These are phyloP conservation scores for Diaporthe sp. DNA, from an alignment of 2,329 filamentous ascomycete genomes.

Conservation along the genomic window DNA sequence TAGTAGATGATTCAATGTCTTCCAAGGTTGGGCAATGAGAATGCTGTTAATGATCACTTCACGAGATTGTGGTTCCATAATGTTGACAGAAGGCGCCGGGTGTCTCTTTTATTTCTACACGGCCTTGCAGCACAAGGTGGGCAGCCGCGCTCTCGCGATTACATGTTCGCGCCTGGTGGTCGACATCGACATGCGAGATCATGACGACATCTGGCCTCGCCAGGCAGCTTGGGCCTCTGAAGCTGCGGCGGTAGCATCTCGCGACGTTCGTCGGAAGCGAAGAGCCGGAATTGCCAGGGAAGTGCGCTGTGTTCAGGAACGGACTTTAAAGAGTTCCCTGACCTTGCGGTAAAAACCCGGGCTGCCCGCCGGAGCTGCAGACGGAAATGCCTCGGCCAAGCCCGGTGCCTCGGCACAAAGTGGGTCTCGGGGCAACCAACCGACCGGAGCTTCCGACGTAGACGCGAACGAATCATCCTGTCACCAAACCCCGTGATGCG, in stretches of 20 bases:
- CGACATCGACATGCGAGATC: not conserved
- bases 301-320: not conserved
- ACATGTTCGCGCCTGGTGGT: not conserved
- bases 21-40: not conserved
- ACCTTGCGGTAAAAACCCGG: not conserved
- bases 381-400: slow-evolving; percentile 22
- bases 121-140: not conserved
- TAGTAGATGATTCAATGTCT: not conserved
- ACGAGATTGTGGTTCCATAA: not conserved
- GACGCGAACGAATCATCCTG: no score
- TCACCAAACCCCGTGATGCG: not conserved
- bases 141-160: slow-evolving; percentile 17
- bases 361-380: not conserved
- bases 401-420: slow-evolving; percentile 21
- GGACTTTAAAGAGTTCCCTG: not conserved
- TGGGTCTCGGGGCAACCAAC: slow-evolving; percentile 2
- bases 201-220: not conserved
- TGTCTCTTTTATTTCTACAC: not conserved
- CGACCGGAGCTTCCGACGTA: not conserved
- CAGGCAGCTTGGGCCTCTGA: not conserved
- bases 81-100: not conserved
- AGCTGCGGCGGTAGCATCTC: not conserved
- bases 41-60: not conserved
- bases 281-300: not conserved
- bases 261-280: slow-evolving; percentile 5